phyloP scores from a whole-genome alignment of 345 rosid genomes.

The Tarenaya hassleriana region DNA sequence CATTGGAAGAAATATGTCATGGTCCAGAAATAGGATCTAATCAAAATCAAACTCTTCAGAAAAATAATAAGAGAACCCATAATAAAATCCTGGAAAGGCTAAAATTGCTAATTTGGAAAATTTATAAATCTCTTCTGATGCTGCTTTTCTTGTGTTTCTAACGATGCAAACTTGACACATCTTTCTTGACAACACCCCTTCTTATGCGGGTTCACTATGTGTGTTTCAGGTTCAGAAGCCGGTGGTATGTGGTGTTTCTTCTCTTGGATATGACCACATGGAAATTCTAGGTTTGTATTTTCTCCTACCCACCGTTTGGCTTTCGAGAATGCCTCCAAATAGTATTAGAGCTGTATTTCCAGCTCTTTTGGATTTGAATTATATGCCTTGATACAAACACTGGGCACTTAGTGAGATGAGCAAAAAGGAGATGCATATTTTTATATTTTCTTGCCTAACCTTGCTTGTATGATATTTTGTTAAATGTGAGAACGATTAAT shows the following conservation, averaged over 20 bases:
- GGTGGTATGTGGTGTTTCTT: constrained; percentile 76
- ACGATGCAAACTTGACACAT: no score
- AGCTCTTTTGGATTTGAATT: background rate
- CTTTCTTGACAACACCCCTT: background rate
- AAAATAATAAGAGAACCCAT: background rate
- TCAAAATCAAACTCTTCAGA: background rate
- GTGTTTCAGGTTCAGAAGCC: constrained; percentile 77
- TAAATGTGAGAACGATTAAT: no score
- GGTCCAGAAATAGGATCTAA: constrained; percentile 9
- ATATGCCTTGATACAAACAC: background rate
- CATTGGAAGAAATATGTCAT: no score
- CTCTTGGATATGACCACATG: constrained; percentile 98
- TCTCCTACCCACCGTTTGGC: constrained; percentile 7
- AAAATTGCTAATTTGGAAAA: constrained; percentile 1
- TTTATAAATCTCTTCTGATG: no score
- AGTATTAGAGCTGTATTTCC: background rate
- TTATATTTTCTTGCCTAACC: no score
- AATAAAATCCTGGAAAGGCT: background rate
- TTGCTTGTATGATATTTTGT: no score
- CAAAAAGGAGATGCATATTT: background rate
- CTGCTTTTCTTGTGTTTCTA: constrained; percentile 8
- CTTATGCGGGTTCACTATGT: constrained; percentile 14
- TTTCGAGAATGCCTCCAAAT: no score
- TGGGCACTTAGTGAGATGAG: constrained; percentile 1
- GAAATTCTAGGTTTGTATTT: constrained; percentile 92